phyloP scores from a whole-genome alignment of 352 stramenopile species.

The Pythium apleroticum region DNA sequence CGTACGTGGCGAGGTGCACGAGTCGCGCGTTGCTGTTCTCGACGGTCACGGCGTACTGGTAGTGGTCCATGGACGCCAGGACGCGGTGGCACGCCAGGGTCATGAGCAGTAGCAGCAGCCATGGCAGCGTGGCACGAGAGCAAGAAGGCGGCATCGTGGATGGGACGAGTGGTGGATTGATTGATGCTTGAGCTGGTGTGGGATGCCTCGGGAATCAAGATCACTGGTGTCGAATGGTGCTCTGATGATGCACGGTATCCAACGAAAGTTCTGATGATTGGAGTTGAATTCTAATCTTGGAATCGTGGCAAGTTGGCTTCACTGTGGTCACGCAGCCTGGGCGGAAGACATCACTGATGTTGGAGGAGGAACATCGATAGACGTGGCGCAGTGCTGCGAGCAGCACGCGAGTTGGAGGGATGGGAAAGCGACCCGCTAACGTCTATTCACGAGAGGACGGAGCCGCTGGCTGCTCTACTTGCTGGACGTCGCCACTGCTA shows the following conservation, averaged over 20 bases:
- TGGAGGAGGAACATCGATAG: no score
- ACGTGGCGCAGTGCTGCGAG: not conserved
- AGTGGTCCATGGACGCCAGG: not conserved
- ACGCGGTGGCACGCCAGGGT: not conserved
- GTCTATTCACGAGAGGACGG: not conserved
- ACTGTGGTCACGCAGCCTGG: no score
- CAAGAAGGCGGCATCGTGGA: not conserved
- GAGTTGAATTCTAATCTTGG: no score
- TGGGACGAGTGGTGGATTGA: not conserved
- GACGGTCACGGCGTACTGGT: conserved; percentile 21
- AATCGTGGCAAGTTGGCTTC: not conserved
- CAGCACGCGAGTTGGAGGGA: not conserved
- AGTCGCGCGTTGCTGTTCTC: conserved; percentile 21
- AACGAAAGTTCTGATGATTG: no score
- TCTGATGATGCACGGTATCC: no score
- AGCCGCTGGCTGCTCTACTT: not conserved
- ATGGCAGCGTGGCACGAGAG: not conserved
- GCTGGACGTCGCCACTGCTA: conserved; percentile 18
- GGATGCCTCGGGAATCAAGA: no score
- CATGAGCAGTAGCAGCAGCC: not conserved
- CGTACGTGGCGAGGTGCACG: conserved; percentile 38
- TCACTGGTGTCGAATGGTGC: not conserved
- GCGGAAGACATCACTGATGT: not conserved
- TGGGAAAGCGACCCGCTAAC: not conserved
- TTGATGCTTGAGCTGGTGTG: not conserved